These are phyloP conservation scores for Aspergillus avenaceus DNA, from an alignment of 495 filamentous ascomycete genomes.

Conservation along the genomic window DNA sequence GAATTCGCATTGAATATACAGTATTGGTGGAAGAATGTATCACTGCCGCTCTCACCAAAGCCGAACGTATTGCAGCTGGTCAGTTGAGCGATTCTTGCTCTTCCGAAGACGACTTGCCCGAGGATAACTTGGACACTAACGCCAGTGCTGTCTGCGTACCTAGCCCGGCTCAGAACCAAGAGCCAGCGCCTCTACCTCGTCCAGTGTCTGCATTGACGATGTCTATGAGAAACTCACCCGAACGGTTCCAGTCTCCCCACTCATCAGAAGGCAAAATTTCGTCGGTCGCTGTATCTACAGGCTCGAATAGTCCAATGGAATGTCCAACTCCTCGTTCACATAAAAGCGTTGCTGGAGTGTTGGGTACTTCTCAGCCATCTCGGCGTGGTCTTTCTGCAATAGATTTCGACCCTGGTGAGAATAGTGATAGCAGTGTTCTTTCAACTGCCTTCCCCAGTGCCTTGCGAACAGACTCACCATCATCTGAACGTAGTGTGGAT, in stretches of 20 bases:
- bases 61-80: constrained; percentile 79
- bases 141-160: background rate
- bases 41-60: constrained; percentile 84
- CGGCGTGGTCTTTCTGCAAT: constrained; percentile 68
- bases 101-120: constrained; percentile 43
- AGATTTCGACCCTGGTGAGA: constrained; percentile 71
- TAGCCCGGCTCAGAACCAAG: constrained; percentile 7
- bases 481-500: constrained; percentile 79
- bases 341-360: constrained; percentile 58
- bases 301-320: constrained; percentile 88
- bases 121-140: constrained; percentile 22
- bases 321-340: constrained; percentile 88
- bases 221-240: constrained; percentile 40
- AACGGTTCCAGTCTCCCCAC: constrained; percentile 24
- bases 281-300: constrained; percentile 61
- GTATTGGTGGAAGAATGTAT: constrained; percentile 93
- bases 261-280: constrained; percentile 47
- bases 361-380: constrained; percentile 58
- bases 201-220: constrained; percentile 37
- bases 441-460: constrained; percentile 68
- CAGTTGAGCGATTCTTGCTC: constrained; percentile 71
- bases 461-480: constrained; percentile 80
- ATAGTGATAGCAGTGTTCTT: constrained; percentile 89
- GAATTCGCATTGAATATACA: constrained; percentile 89
- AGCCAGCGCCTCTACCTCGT: constrained; percentile 19